phyloP scores from a whole-genome alignment of 495 filamentous ascomycete species.

The Daldinia concentrica region DNA sequence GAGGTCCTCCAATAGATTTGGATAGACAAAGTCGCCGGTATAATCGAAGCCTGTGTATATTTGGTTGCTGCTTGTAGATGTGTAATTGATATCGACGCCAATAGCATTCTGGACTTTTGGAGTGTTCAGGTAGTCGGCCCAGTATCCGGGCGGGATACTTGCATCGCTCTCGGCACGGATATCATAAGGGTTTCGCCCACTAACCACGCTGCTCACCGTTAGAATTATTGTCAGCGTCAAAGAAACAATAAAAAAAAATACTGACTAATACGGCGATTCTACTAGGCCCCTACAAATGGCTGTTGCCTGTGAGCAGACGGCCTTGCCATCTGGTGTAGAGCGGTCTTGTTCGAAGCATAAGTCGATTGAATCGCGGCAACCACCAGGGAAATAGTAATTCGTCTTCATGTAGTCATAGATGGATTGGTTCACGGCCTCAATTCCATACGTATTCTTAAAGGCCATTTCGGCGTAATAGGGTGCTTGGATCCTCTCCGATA shows the following conservation, averaged over 20 bases:
- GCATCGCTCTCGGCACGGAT: constrained; percentile 60
- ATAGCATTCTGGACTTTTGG: constrained; percentile 57
- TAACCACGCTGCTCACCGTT: constrained; percentile 36
- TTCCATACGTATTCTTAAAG: constrained; percentile 77
- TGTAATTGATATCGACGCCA: constrained; percentile 62
- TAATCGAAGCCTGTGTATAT: constrained; percentile 56
- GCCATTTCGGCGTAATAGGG: constrained; percentile 73
- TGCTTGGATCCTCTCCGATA: constrained; percentile 72
- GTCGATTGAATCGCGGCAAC: constrained; percentile 56
- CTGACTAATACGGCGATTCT: constrained; percentile 57
- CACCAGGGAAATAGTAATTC: constrained; percentile 56
- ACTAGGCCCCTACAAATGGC: constrained; percentile 57
- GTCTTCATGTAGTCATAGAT: constrained; percentile 52
- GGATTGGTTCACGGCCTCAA: constrained; percentile 64
- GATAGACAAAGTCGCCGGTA: constrained; percentile 61
- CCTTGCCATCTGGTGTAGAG: constrained; percentile 49
- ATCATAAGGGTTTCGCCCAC: constrained; percentile 61
- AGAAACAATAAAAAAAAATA: neutral
- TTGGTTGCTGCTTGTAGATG: constrained; percentile 48
- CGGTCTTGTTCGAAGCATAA: constrained; percentile 51
- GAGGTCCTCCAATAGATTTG: constrained; percentile 55
- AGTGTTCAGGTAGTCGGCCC: constrained; percentile 58
- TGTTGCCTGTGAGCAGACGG: constrained; percentile 54
- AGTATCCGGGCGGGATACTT: constrained; percentile 60
- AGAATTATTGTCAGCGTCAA: neutral